These are phyloP conservation scores for Hortaea werneckii DNA, from an alignment of 2,329 filamentous ascomycete genomes.

Conservation along the genomic window DNA sequence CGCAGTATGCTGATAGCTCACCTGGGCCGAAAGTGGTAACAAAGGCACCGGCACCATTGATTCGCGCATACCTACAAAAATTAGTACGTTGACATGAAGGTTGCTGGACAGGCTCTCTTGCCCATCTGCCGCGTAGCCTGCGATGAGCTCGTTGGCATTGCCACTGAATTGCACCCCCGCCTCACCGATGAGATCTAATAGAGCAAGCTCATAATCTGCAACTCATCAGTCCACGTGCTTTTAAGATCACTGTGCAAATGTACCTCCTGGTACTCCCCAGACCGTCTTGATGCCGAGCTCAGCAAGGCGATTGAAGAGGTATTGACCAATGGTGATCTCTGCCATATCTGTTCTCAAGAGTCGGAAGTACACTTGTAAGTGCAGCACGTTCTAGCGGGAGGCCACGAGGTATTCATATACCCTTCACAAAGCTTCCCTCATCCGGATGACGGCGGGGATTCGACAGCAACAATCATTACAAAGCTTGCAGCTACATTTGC, in stretches of 20 bases:
- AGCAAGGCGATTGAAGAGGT: slow-evolving; percentile 27
- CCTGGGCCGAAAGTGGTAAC: too few species aligned
- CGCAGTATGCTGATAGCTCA: too few species aligned
- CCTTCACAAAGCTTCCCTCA: too few species aligned
- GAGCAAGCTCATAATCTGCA: slow-evolving; percentile 28
- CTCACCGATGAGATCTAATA: slow-evolving; percentile 26
- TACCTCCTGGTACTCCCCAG: slow-evolving; percentile 38
- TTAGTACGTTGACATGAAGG: neutral
- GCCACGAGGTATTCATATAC: too few species aligned
- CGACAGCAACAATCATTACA: too few species aligned
- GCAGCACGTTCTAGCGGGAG: too few species aligned
- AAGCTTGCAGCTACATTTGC: too few species aligned
- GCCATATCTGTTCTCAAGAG: too few species aligned
- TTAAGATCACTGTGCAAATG: neutral
- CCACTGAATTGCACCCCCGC: slow-evolving; percentile 29
- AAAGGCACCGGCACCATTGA: too few species aligned
- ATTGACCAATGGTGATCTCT: too few species aligned
- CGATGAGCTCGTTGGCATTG: slow-evolving; percentile 28
- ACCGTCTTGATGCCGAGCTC: slow-evolving; percentile 35
- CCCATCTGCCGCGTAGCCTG: slow-evolving; percentile 63
- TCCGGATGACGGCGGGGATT: too few species aligned
- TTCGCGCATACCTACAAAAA: neutral
- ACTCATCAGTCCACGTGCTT: slow-evolving; percentile 7
- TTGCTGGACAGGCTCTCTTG: slow-evolving; percentile 51
- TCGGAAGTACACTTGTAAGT: too few species aligned